A percentile compares a stretch with the other conserved stretches of the same genome.
Evolutionary conservation across 768 basidiomycete species (phyloP).

Genomic region (Holtermannia corniformis): DNA sequence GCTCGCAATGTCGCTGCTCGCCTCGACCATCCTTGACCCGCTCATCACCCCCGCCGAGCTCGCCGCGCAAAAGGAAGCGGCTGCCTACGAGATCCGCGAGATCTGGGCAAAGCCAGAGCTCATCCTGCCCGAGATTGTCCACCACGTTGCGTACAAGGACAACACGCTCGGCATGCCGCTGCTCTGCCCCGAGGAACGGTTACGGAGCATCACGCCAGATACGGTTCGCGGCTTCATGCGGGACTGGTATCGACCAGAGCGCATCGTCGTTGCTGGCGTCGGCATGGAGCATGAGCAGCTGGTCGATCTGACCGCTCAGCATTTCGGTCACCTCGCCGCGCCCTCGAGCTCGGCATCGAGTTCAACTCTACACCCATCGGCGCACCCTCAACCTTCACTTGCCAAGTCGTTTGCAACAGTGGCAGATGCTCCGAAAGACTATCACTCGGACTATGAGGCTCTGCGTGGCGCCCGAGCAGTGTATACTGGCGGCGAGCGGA

Average conservation of each 20-base stretch:
- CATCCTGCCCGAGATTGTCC: constrained; percentile 82
- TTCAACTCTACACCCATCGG: constrained; percentile 14
- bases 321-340: constrained; percentile 57
- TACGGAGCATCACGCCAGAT: constrained; percentile 56
- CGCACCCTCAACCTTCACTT: constrained; percentile 40
- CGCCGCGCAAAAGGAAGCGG: constrained; percentile 71
- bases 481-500: constrained; percentile 74
- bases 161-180: constrained; percentile 81
- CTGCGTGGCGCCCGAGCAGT: constrained; percentile 40
- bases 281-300: constrained; percentile 85
- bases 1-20: constrained; percentile 72
- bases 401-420: constrained; percentile 41
- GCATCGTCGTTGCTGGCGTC: constrained; percentile 90
- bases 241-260: constrained; percentile 84
- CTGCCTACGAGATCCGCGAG: constrained; percentile 82
- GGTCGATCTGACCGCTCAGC: constrained; percentile 71
- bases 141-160: constrained; percentile 69
- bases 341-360: constrained; percentile 1
- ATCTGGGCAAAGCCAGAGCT: constrained; percentile 81
- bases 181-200: constrained; percentile 75
- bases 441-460: constrained; percentile 20
- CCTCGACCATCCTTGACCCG: constrained; percentile 79
- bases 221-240: constrained; percentile 57
- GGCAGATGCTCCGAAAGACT: constrained; percentile 9
- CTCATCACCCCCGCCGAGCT: constrained; percentile 68